Conservation (phyloP, 768 basidiomycete species). For the Termitomyces sp. region DNA sequence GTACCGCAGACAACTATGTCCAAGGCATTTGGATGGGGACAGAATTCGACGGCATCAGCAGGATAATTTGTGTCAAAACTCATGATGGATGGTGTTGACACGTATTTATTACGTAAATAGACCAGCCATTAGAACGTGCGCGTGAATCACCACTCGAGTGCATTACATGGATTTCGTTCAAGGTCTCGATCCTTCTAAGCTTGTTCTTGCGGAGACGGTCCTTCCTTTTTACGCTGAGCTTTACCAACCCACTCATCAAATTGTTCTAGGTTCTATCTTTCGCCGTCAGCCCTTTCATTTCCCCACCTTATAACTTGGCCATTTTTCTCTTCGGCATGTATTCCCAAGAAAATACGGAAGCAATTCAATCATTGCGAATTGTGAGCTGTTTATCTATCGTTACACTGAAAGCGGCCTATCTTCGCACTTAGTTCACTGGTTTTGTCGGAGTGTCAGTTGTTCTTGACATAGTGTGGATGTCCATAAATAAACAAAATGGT, state of each 20-base stretch:
- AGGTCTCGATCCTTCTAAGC: conserved; percentile 64
- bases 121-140: no score
- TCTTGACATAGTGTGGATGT: conserved; percentile 70
- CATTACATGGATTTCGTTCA: conserved; percentile 58
- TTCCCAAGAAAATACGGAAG: conserved; percentile 64
- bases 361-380: conserved; percentile 54
- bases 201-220: conserved; percentile 61
- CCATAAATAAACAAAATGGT: conserved; percentile 45
- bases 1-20: conserved; percentile 86
- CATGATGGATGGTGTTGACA: not conserved
- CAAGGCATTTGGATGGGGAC: conserved; percentile 54
- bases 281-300: conserved; percentile 42
- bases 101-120: not conserved
- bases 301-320: conserved; percentile 76
- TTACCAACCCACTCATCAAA: not conserved
- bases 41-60: conserved; percentile 90
- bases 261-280: conserved; percentile 54
- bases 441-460: conserved; percentile 55
- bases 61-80: conserved; percentile 67
- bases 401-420: not conserved
- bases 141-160: not conserved
- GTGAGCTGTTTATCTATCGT: conserved; percentile 29
- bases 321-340: conserved; percentile 75
- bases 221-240: not conserved
- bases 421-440: conserved; percentile 49